Evolutionary conservation across 495 filamentous ascomycete genomes (phyloP).

Genomic region (Aspergillus hancockii): DNA sequence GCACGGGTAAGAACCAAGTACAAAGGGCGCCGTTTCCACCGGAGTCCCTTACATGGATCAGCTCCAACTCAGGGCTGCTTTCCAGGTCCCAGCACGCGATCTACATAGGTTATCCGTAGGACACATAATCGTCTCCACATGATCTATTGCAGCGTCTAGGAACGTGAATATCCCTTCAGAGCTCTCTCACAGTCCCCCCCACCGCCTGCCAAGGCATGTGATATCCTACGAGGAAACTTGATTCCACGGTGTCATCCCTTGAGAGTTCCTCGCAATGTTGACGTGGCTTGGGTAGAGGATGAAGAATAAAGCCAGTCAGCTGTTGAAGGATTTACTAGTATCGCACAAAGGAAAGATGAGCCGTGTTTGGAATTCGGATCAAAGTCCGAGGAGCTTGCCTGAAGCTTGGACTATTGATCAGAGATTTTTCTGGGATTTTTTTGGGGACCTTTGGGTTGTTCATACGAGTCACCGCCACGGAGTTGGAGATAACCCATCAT

Average conservation of each 20-base stretch:
- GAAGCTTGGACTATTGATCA: background rate
- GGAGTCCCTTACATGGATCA: conserved; percentile 6
- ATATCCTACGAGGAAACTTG: background rate
- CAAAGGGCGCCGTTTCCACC: conserved; percentile 1
- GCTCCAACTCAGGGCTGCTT: background rate
- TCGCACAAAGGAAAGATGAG: background rate
- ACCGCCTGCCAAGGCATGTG: conserved; percentile 1
- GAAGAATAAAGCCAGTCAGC: background rate
- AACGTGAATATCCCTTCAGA: background rate
- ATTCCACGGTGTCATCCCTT: background rate
- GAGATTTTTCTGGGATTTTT: background rate
- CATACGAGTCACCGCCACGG: background rate
- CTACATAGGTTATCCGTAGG: conserved; percentile 5
- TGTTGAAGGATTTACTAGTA: background rate
- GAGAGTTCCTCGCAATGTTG: background rate
- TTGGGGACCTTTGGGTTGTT: background rate
- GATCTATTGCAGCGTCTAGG: background rate
- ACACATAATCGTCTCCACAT: conserved; percentile 9
- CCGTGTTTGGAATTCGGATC: background rate
- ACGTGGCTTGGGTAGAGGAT: conserved; percentile 3
- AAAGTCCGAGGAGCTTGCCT: background rate
- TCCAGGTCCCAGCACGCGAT: background rate
- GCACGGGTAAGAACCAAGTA: conserved; percentile 9
- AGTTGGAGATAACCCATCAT: background rate
- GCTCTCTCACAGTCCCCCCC: background rate